Conservation (phyloP, 306 rosid species). For the Quercus variabilis region DNA sequence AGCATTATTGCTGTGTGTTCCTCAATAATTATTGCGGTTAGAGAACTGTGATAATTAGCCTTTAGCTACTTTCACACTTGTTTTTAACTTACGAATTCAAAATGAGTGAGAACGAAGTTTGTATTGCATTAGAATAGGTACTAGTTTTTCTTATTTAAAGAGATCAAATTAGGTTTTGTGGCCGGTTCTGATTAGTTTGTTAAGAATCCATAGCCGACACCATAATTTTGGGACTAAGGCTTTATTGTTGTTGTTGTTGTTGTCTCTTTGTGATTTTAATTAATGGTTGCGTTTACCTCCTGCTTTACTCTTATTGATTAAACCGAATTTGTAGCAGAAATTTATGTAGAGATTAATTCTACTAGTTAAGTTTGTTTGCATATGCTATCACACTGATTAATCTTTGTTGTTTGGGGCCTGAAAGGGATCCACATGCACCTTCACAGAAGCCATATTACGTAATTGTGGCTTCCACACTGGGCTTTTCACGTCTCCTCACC, state of each 20-base stretch:
- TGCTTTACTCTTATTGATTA: not conserved
- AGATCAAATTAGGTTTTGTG: no score
- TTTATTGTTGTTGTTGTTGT: not conserved
- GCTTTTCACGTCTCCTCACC: slow-evolving; percentile 96
- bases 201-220: no score
- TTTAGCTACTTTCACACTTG: no score
- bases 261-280: not conserved
- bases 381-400: slow-evolving; percentile 14
- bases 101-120: not conserved
- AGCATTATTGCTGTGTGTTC: not conserved
- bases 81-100: not conserved
- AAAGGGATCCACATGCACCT: slow-evolving; percentile 95
- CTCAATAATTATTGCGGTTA: not conserved
- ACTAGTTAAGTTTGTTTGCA: not conserved
- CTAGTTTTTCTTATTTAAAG: no score
- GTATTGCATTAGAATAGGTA: no score
- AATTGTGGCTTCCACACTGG: slow-evolving; percentile 88
- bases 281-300: not conserved
- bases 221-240: no score
- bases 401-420: slow-evolving; percentile 20
- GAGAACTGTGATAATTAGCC: no score
- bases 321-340: not conserved
- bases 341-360: not conserved
- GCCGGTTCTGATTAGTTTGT: no score
- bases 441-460: slow-evolving; percentile 83